A percentile compares a stretch with the other conserved stretches of the same genome.
Conservation (phyloP, 768 basidiomycete genomes). For the Zangia roseola region DNA sequence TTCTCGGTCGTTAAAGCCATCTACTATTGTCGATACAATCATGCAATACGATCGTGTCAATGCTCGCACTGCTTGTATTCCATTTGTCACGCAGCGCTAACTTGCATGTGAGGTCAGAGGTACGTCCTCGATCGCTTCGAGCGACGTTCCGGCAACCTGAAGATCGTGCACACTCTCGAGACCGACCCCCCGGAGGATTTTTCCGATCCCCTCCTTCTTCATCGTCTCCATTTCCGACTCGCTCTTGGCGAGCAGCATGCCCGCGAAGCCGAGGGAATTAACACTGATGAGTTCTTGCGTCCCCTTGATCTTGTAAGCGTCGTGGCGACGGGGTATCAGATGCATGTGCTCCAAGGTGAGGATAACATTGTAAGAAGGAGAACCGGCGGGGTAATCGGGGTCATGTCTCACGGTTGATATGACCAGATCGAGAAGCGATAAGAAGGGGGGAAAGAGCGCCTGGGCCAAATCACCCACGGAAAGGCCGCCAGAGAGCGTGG, state of each 20-base stretch:
- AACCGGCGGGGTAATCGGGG: conserved; percentile 56
- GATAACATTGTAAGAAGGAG: conserved; percentile 81
- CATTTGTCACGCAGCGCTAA: background rate
- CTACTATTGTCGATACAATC: background rate
- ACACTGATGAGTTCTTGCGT: conserved; percentile 64
- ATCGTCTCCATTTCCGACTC: conserved; percentile 72
- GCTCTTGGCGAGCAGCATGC: conserved; percentile 85
- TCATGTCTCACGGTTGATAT: conserved; percentile 73
- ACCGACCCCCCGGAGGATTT: conserved; percentile 63
- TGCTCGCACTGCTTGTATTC: background rate
- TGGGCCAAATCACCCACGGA: conserved; percentile 46
- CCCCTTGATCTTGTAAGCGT: conserved; percentile 51
- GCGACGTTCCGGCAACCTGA: conserved; percentile 51
- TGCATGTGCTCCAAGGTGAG: conserved; percentile 83
- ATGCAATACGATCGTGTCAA: background rate
- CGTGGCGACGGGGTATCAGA: conserved; percentile 73
- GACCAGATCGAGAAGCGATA: conserved; percentile 72
- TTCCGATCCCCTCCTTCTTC: conserved; percentile 57
- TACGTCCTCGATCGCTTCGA: conserved; percentile 32
- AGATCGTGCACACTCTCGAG: conserved; percentile 66
- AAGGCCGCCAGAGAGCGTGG: conserved; percentile 18
- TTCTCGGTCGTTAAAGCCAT: conserved; percentile 24
- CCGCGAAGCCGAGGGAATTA: conserved; percentile 89
- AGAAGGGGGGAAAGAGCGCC: conserved; percentile 57
- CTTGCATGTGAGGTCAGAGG: background rate